phyloP scores from a whole-genome alignment of 163 green algal species.

The Scenedesmus sp. region DNA sequence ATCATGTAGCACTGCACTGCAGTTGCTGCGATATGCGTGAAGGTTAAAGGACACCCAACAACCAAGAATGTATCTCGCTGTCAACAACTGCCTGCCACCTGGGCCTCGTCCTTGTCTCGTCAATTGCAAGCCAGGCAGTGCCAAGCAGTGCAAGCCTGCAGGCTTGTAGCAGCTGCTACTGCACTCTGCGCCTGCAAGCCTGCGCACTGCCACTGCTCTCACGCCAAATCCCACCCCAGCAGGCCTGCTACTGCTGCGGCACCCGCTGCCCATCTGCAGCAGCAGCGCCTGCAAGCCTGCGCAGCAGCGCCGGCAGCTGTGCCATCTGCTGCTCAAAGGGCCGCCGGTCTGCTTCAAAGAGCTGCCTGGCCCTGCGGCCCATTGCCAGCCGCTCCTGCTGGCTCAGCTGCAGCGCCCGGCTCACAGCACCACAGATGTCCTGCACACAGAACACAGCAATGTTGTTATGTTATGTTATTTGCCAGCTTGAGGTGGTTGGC shows the following conservation, averaged over 20 bases:
- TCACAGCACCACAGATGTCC: constrained; percentile 30
- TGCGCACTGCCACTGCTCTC: neutral
- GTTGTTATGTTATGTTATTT: too few relatives aligned
- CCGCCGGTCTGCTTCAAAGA: constrained; percentile 22
- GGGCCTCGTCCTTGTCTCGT: too few relatives aligned
- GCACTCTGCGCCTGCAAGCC: too few relatives aligned
- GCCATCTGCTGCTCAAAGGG: constrained; percentile 29
- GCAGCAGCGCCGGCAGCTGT: neutral
- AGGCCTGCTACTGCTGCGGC: neutral
- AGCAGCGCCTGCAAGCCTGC: neutral
- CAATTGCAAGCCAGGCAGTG: too few relatives aligned
- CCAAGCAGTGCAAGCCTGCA: too few relatives aligned
- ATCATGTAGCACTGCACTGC: too few relatives aligned
- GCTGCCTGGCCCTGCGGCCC: neutral
- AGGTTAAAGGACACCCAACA: too few relatives aligned
- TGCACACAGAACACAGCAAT: neutral
- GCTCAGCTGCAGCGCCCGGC: neutral
- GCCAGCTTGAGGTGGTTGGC: too few relatives aligned
- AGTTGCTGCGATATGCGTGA: too few relatives aligned
- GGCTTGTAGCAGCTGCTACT: too few relatives aligned
- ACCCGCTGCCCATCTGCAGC: neutral
- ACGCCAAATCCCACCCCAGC: neutral
- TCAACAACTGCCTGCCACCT: too few relatives aligned
- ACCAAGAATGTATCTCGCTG: too few relatives aligned
- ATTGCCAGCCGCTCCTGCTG: neutral